A percentile compares a stretch with the other conserved stretches of the same genome.
Conservation (phyloP, 495 filamentous ascomycete genomes). For the Ascodesmis nigricans region DNA sequence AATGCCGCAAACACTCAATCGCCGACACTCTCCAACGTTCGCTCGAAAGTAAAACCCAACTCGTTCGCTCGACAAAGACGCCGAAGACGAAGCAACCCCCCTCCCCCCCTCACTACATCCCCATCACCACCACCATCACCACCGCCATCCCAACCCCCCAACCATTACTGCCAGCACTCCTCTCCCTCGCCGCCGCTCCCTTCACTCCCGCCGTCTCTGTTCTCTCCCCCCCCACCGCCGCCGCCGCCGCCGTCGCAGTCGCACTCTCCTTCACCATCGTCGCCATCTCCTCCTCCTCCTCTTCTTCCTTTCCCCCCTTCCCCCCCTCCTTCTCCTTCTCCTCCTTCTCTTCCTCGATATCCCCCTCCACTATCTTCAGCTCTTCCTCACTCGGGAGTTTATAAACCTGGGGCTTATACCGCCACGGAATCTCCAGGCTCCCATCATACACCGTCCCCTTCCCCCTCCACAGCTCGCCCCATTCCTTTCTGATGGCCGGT, state of each 20-base stretch:
- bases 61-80: neutral
- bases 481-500: constrained; percentile 22
- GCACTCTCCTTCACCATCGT: no score
- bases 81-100: neutral
- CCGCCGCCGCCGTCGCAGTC: no score
- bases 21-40: neutral
- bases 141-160: no score
- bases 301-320: no score
- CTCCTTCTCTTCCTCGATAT: neutral
- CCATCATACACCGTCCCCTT: constrained; percentile 24
- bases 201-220: no score
- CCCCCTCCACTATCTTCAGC: neutral
- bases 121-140: no score
- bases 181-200: no score
- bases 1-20: neutral
- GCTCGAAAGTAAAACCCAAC: neutral
- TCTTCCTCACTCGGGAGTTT: neutral
- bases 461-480: constrained; percentile 17
- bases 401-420: constrained; percentile 23
- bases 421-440: constrained; percentile 26
- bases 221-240: no score
- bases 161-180: no score
- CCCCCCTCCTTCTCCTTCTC: neutral
- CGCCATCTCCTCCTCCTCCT: no score
- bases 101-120: no score